Conservation (phyloP, 768 basidiomycete genomes). For the Mycena vulgaris region DNA sequence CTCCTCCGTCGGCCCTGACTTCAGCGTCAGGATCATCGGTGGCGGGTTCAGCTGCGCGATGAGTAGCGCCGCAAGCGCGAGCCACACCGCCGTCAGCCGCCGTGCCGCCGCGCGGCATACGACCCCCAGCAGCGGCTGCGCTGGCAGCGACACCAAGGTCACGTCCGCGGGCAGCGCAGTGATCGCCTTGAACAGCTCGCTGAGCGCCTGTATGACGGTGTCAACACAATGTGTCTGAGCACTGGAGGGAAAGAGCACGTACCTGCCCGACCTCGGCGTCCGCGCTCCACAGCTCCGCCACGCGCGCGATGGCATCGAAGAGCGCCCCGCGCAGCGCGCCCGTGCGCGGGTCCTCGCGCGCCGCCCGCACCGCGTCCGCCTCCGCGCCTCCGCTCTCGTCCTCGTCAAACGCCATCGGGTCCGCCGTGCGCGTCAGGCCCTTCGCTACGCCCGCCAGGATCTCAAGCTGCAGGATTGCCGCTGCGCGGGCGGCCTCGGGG, state of each 20-base stretch:
- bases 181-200: slow-evolving; percentile 89
- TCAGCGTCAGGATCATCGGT: slow-evolving; percentile 62
- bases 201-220: slow-evolving; percentile 71
- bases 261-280: slow-evolving; percentile 87
- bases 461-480: slow-evolving; percentile 82
- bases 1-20: slow-evolving; percentile 67
- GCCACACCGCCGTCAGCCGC: slow-evolving; percentile 87
- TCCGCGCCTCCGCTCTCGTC: slow-evolving; percentile 71
- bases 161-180: slow-evolving; percentile 84
- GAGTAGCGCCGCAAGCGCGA: slow-evolving; percentile 85
- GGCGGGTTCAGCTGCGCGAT: slow-evolving; percentile 89
- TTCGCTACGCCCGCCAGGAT: slow-evolving; percentile 89
- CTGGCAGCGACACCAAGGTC: slow-evolving; percentile 85
- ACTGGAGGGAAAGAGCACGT: slow-evolving; percentile 48
- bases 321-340: slow-evolving; percentile 77
- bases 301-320: slow-evolving; percentile 68
- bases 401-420: slow-evolving; percentile 74
- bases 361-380: slow-evolving; percentile 68
- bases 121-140: slow-evolving; percentile 85
- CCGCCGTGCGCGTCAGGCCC: slow-evolving; percentile 85
- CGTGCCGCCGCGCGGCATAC: slow-evolving; percentile 81
- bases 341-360: slow-evolving; percentile 76
- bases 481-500: slow-evolving; percentile 78
- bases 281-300: slow-evolving; percentile 83
- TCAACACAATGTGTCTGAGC: not conserved